Evolutionary conservation across 2,329 filamentous ascomycete species (phyloP), one percentile per base, ranked within the genome.

Genomic region (Emericellopsis atlantica): DNA sequence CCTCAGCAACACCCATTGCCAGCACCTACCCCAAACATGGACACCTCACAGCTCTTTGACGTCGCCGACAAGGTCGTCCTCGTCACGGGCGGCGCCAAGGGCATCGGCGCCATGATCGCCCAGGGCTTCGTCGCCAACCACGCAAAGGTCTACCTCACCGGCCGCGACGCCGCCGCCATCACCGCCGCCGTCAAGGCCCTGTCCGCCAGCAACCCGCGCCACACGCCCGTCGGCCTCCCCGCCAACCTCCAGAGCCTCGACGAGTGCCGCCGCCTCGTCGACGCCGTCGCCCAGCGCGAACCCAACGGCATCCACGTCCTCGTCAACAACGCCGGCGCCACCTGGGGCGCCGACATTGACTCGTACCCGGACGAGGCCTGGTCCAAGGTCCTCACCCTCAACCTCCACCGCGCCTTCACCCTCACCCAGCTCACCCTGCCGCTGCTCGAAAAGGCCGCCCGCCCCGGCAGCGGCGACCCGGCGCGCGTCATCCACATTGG

Each of bases 381-480:
- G 75, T 67, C 64, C 23, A 71, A 73, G 48, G 67, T 79, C 24
- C 61, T 81, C 4, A 78, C 73, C 37, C 69, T 82, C 21, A 82
- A 82, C 59, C 64, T 82, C 44, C 76, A 84, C 55, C 78, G 76
- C 51, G 81, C 78, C 45, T 81, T 81, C 58, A 78, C 75, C 26
- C 66, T 82, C 35, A 79, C 76, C 1, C 78, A 81, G 60, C 61
- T 71, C 12, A 62, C 79, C 5, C 72, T 72, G 1, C 75, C 76
- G 2, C 60, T 79, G 29, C 67, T 82, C 33, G 71, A 76, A 52
- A 63, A 61, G 24, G 71, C 65, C 1, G 61, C 59, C 1, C 26
- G 26, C 6, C 49, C 59, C 9, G 40, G 50, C 1, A 46, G 47
- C 9, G 64, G 47, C 9, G 64, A 70, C 33, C 76, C 77, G 6